phyloP scores from a whole-genome alignment of 352 stramenopile genomes.

The Phytopythium vexans region DNA sequence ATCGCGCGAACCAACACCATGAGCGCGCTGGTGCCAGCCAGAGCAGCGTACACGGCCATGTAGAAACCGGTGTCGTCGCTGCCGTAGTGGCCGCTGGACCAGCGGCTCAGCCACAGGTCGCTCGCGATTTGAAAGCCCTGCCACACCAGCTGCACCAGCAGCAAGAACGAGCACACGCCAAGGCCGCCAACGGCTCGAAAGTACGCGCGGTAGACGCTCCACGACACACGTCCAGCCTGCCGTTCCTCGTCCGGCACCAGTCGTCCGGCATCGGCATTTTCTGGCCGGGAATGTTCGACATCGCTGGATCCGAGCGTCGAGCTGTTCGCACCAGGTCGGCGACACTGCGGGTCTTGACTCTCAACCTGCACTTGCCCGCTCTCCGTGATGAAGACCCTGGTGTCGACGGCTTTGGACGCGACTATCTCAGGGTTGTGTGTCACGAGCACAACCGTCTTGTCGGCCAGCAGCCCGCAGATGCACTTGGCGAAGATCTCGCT shows the following conservation, averaged over 20 bases:
- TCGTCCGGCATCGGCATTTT: neutral
- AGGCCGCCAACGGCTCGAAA: constrained; percentile 32
- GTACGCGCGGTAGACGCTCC: constrained; percentile 31
- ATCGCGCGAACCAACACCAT: constrained; percentile 36
- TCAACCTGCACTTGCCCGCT: constrained; percentile 1
- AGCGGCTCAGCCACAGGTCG: constrained; percentile 91
- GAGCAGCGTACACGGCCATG: constrained; percentile 29
- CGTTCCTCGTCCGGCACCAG: constrained; percentile 37
- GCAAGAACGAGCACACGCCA: constrained; percentile 6
- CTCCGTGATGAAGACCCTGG: constrained; percentile 14
- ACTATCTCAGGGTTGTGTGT: constrained; percentile 88
- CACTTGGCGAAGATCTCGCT: constrained; percentile 88
- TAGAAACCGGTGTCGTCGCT: constrained; percentile 34
- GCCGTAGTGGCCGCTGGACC: constrained; percentile 38
- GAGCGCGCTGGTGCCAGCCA: constrained; percentile 25
- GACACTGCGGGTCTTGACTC: constrained; percentile 3
- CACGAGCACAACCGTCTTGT: constrained; percentile 86
- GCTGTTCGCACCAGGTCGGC: constrained; percentile 1
- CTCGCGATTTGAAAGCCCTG: constrained; percentile 68
- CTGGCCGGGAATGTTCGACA: neutral
- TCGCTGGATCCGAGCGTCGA: constrained; percentile 1
- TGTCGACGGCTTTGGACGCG: constrained; percentile 19
- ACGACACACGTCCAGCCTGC: constrained; percentile 28
- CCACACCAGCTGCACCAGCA: constrained; percentile 48
- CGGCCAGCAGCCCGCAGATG: constrained; percentile 29